Conservation (phyloP, 2,329 filamentous ascomycete species). For the Neofusicoccum sp. region DNA sequence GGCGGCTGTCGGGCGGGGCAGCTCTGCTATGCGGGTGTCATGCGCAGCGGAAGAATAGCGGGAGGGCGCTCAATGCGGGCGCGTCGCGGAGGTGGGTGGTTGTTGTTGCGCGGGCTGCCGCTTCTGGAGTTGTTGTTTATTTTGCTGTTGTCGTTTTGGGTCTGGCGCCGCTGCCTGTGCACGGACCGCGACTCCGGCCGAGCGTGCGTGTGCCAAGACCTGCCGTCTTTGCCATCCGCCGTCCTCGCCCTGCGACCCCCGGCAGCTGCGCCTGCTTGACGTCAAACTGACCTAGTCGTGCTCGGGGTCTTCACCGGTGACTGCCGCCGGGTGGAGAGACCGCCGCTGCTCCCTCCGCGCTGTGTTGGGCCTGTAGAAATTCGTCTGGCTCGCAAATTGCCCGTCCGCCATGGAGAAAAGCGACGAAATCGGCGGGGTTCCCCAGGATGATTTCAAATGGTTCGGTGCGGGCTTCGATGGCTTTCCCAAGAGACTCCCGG, state of each 20-base stretch:
- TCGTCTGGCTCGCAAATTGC: not conserved
- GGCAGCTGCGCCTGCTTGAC: too few relatives aligned
- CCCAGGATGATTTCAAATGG: conserved; percentile 62
- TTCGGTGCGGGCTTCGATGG: conserved; percentile 67
- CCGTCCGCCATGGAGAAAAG: conserved; percentile 8
- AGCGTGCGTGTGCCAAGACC: conserved; percentile 23
- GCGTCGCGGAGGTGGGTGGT: conserved; percentile 7
- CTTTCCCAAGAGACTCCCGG: conserved; percentile 70
- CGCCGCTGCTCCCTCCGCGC: too few relatives aligned
- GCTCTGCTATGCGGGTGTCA: conserved; percentile 14
- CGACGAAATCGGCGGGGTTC: conserved; percentile 18
- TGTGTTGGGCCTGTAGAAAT: too few relatives aligned
- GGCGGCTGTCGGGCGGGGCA: conserved; percentile 23
- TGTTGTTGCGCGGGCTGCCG: conserved; percentile 4
- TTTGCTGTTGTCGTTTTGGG: conserved; percentile 19
- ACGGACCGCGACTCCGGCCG: conserved; percentile 17
- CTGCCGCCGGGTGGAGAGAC: too few relatives aligned
- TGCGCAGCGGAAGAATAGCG: conserved; percentile 12
- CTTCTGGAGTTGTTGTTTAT: conserved; percentile 14
- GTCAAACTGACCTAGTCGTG: too few relatives aligned
- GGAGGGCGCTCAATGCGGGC: not conserved
- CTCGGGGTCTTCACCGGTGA: too few relatives aligned
- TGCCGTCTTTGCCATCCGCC: conserved; percentile 12
- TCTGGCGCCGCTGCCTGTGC: conserved; percentile 22
- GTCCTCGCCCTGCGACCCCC: too few relatives aligned